phyloP scores from a whole-genome alignment of 768 basidiomycete species.

The Atractiella rhizophila region DNA sequence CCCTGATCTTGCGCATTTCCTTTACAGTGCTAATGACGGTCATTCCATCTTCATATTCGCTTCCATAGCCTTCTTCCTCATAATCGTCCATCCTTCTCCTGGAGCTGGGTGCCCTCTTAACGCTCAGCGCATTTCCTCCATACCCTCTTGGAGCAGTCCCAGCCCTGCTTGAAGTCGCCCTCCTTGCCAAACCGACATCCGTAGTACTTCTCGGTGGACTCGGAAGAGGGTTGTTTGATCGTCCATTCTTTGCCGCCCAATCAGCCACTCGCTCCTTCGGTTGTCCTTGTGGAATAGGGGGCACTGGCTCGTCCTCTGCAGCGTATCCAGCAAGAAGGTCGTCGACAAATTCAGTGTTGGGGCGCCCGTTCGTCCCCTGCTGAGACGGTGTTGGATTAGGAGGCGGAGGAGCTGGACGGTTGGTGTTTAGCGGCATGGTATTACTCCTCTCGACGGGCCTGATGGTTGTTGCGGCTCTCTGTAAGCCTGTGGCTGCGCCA shows the following conservation, averaged over 20 bases:
- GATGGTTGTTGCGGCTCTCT: neutral
- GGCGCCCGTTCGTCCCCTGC: neutral
- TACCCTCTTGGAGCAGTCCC: neutral
- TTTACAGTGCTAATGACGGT: neutral
- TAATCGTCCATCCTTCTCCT: neutral
- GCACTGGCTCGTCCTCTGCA: neutral
- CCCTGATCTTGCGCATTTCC: constrained; percentile 5
- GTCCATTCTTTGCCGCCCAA: constrained; percentile 5
- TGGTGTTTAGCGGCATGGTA: too few relatives aligned
- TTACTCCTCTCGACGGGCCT: too few relatives aligned
- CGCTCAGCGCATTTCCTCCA: neutral
- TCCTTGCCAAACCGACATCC: neutral
- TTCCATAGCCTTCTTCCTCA: neutral
- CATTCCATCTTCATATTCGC: neutral
- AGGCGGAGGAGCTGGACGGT: neutral
- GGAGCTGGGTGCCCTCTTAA: neutral
- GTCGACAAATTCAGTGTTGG: constrained; percentile 5
- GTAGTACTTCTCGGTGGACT: neutral
- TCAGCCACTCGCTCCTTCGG: constrained; percentile 9
- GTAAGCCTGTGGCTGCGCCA: neutral
- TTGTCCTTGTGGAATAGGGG: constrained; percentile 2
- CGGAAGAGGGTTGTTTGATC: neutral
- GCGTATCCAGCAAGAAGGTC: constrained; percentile 6
- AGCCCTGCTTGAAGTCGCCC: neutral
- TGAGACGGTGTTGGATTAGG: neutral